These are phyloP conservation scores for Ustilago vetiveriae DNA, from an alignment of 1,284 basidiomycete species.

Conservation along the genomic window DNA sequence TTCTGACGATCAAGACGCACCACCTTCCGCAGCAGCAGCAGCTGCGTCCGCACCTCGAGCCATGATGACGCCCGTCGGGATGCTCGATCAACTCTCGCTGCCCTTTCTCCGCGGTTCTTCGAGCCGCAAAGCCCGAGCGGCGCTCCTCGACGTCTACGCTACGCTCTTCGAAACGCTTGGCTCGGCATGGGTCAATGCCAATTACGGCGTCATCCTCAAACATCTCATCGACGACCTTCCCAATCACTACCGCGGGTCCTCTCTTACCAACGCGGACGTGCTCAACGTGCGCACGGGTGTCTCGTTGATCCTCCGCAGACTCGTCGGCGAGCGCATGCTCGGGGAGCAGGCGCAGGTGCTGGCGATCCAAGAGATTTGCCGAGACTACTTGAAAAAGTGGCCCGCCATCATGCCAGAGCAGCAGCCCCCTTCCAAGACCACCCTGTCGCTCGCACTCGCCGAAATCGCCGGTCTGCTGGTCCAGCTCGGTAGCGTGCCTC, in stretches of 20 bases:
- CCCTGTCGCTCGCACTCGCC: constrained; percentile 80
- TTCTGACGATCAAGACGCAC: constrained; percentile 70
- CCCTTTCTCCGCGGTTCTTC: constrained; percentile 80
- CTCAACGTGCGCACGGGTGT: constrained; percentile 79
- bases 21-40: constrained; percentile 62
- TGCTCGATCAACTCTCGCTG: constrained; percentile 80
- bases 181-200: constrained; percentile 79
- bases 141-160: constrained; percentile 88
- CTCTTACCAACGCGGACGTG: constrained; percentile 71
- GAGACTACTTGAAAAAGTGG: constrained; percentile 86
- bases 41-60: constrained; percentile 76
- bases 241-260: constrained; percentile 53
- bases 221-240: constrained; percentile 80
- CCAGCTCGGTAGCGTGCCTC: constrained; percentile 89
- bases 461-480: constrained; percentile 86
- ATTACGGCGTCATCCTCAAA: constrained; percentile 80
- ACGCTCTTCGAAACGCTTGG: constrained; percentile 82
- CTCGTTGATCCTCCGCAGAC: constrained; percentile 80
- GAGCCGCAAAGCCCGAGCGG: constrained; percentile 78
- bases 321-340: constrained; percentile 86
- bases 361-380: constrained; percentile 86
- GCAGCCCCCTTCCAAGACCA: constrained; percentile 75
- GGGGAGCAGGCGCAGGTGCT: constrained; percentile 87
- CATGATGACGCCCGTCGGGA: constrained; percentile 79
- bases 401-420: constrained; percentile 89